Conservation (phyloP, 495 filamentous ascomycete genomes). For the Massariosphaeria phaeospora region DNA sequence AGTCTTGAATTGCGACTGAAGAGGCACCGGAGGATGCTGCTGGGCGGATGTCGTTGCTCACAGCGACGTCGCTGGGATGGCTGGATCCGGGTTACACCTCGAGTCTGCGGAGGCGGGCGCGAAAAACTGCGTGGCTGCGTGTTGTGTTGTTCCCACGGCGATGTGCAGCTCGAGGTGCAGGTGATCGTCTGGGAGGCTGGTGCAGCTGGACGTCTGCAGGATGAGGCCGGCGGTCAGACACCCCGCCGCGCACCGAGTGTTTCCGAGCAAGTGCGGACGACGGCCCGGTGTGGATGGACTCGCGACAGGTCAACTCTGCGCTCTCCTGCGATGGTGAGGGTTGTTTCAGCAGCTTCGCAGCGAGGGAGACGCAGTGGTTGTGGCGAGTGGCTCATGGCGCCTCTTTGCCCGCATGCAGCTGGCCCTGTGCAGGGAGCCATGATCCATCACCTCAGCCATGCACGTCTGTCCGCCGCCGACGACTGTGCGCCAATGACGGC, state of each 20-base stretch:
- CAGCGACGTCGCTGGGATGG: background rate
- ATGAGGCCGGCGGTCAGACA: background rate
- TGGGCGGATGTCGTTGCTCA: background rate
- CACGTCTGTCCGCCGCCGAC: too few species aligned
- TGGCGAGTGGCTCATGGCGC: slow-evolving; percentile 15
- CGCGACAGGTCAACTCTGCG: slow-evolving; percentile 6
- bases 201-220: slow-evolving; percentile 14
- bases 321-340: background rate
- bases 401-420: slow-evolving; percentile 18
- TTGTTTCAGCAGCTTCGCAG: slow-evolving; percentile 16
- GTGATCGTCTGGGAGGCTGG: background rate
- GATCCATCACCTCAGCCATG: too few species aligned
- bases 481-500: slow-evolving; percentile 15
- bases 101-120: background rate
- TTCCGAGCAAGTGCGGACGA: background rate
- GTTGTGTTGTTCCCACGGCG: slow-evolving; percentile 31
- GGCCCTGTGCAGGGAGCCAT: slow-evolving; percentile 7
- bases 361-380: slow-evolving; percentile 14
- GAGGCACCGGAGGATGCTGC: background rate
- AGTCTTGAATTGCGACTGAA: background rate
- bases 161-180: slow-evolving; percentile 27
- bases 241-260: slow-evolving; percentile 5
- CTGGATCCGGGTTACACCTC: background rate
- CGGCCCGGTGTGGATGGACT: background rate
- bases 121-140: slow-evolving; percentile 30